A percentile compares a stretch with the other conserved stretches of the same genome.
Evolutionary conservation across 225 moss, liverwort and hornwort species (phyloP).

Genomic region (Antitrichia curtipendula): DNA sequence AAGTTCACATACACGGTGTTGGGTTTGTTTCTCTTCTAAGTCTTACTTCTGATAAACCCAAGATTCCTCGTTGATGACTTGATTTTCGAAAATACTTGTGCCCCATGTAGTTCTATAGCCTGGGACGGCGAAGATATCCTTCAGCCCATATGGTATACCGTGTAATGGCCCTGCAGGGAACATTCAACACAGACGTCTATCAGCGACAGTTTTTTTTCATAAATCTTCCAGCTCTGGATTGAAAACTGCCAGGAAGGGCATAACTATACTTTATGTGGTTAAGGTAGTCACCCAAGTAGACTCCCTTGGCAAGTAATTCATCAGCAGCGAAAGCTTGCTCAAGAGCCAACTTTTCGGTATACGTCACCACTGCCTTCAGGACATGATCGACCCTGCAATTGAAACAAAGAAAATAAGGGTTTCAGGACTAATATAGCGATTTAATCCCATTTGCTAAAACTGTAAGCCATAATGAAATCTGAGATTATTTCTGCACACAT

Average conservation of each 20-base stretch:
- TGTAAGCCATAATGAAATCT: not conserved
- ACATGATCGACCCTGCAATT: conserved; percentile 32
- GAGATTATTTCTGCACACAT: not conserved
- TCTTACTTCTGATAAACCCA: conserved; percentile 56
- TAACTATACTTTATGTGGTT: not conserved
- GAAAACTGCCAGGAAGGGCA: not conserved
- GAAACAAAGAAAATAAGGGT: not conserved
- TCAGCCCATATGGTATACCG: conserved; percentile 59
- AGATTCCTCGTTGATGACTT: conserved; percentile 56
- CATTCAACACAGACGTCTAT: not conserved
- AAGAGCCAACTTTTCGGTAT: conserved; percentile 38
- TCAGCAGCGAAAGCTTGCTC: conserved; percentile 54
- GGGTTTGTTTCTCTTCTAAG: not conserved
- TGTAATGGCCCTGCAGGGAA: conserved; percentile 44
- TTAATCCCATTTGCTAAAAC: not conserved
- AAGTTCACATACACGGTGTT: too few species aligned
- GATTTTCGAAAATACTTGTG: conserved; percentile 23
- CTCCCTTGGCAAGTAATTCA: conserved; percentile 22
- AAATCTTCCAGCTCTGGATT: not conserved
- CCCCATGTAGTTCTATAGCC: conserved; percentile 67
- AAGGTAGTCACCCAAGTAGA: conserved; percentile 30
- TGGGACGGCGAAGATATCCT: conserved; percentile 51
- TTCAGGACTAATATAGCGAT: not conserved
- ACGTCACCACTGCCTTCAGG: conserved; percentile 56
- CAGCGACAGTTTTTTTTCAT: not conserved